Base-by-base conservation (phyloP, 2,329 filamentous ascomycete genomes). In the Fusarium nodosum region DNA sequence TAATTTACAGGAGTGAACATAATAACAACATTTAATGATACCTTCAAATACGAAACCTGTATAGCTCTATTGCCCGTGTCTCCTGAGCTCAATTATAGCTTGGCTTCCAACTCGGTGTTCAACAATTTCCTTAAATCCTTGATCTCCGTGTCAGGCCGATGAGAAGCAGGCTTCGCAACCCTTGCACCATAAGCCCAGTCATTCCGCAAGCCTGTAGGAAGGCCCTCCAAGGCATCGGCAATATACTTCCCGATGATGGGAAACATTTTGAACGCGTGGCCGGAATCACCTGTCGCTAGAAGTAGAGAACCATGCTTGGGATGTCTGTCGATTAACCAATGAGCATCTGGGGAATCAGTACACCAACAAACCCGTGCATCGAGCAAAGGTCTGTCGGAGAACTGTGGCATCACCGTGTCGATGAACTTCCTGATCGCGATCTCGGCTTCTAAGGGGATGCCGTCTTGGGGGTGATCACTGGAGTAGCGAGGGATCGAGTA, bases 241-340 rank as follows among this genome's bases (percentile, higher is more conserved):
- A 62, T 62, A 9, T 60, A 60, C 18, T 46, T 33, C 0, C 59
- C 59, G 3, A 62, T 41, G 2, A 54, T 60, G 0, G 59, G 59
- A 41, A 62, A 62, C 59, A 62, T 62, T 1, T 62, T 62, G 4
- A 62, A 62, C 0, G 59, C 59, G 3, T 62, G 59, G 0, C 56
- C 59, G 20, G 59, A 62, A 2, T 62, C 59, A 0, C 59, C 59
- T 0, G 59, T 62, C 1, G 59, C 59, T 2, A 62, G 31, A 11
- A 62, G 46, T 4, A 62, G 22, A 24, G 3, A 5, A 0, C 0
- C 0, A 0, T 62, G 46, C 7, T 54, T 54, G 3, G 46, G 39
- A 16, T 62, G 56, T 10, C 33, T 44, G 13, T 60, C 59, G 5
- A 62, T 62, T 0, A 62, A 22, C 59, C 59, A 62, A 5, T 60